phyloP scores from a whole-genome alignment of 2,329 filamentous ascomycete species.

The Calonectria pteridis region DNA sequence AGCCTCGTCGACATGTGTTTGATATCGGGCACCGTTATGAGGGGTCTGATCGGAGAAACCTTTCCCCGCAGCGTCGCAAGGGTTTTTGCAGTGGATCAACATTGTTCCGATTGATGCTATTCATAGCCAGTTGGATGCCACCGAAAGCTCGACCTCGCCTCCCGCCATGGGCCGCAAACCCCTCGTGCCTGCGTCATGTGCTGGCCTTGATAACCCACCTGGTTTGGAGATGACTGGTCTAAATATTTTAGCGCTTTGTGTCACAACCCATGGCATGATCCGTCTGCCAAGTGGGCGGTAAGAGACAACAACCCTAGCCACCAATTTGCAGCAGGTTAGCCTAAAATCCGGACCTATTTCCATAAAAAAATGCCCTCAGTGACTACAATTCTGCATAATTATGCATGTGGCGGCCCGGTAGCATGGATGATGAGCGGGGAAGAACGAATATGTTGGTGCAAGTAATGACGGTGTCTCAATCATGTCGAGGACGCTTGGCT shows the following conservation, averaged over 20 bases:
- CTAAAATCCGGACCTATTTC: not conserved
- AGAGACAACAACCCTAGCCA: not conserved
- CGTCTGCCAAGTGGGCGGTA: not conserved
- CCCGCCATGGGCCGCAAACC: not conserved
- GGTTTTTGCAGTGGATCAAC: not conserved
- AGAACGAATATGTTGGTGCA: not conserved
- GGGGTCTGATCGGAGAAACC: not conserved
- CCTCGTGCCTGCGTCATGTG: not conserved
- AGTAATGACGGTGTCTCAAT: not conserved
- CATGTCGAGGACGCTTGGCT: not conserved
- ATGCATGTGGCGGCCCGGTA: not conserved
- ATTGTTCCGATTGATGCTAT: not conserved
- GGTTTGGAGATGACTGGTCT: not conserved
- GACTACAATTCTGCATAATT: not conserved
- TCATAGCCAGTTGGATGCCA: not conserved
- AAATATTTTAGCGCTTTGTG: not conserved
- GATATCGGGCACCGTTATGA: not conserved
- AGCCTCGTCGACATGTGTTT: not conserved
- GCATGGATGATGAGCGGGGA: not conserved
- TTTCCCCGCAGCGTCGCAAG: fast-evolving
- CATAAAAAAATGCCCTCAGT: not conserved
- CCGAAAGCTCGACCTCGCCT: not conserved
- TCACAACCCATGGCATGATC: not conserved
- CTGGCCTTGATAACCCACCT: not conserved
- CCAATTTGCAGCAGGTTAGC: not conserved